A percentile compares a stretch with the other conserved stretches of the same genome.
Evolutionary conservation across 2,329 filamentous ascomycete genomes (phyloP).

Genomic region (Orbilia quercus): DNA sequence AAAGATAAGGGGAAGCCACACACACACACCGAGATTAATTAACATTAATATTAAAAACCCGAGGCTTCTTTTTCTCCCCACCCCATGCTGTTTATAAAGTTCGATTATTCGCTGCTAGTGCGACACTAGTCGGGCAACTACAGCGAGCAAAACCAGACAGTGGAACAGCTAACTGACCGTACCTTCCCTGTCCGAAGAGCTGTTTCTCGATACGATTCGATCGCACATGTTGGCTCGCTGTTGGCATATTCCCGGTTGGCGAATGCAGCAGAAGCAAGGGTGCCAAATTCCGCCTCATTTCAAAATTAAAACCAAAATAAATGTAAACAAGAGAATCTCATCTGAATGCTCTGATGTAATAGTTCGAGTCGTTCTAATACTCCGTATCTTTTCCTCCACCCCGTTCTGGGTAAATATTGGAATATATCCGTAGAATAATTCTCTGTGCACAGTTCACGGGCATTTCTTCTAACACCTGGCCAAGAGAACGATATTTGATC

Average conservation of each 20-base stretch:
- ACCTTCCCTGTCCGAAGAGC: background rate
- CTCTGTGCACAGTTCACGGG: too few species aligned
- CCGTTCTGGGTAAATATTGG: too few species aligned
- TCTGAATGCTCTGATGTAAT: too few species aligned
- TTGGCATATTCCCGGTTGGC: slow-evolving; percentile 4
- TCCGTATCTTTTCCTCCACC: too few species aligned
- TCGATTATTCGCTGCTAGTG: background rate
- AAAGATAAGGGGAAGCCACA: slow-evolving; percentile 10
- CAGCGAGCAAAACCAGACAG: too few species aligned
- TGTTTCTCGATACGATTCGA: slow-evolving; percentile 3
- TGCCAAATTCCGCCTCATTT: slow-evolving; percentile 4
- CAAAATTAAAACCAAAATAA: background rate
- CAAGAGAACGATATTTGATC: too few species aligned
- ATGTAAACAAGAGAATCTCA: slow-evolving; percentile 6
- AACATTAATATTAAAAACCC: background rate
- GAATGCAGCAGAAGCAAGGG: background rate
- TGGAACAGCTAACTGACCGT: background rate
- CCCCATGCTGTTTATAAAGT: background rate
- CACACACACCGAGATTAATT: background rate
- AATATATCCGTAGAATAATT: too few species aligned
- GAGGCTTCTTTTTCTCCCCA: background rate
- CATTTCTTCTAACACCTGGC: too few species aligned
- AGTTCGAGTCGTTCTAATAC: too few species aligned
- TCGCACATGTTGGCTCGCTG: slow-evolving; percentile 5
- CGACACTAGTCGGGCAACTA: slow-evolving; percentile 3